Base-by-base conservation (phyloP, 192 early-diverging fungal species). In the Geranomyces michiganensis region DNA sequence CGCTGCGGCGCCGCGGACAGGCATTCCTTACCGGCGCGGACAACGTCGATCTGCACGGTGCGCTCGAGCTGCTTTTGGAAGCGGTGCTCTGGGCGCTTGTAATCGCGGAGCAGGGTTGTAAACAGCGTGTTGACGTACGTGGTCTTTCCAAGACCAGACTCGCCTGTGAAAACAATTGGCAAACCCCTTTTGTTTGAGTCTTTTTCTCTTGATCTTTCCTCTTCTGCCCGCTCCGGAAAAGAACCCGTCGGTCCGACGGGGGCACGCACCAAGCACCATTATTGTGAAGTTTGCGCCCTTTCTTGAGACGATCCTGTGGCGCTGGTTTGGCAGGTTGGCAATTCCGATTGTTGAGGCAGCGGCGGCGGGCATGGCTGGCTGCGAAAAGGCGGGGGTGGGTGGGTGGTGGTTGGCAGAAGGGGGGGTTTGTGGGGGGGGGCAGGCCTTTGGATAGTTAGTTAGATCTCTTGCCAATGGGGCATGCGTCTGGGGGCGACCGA, bases 91-190 rank as follows among this genome's bases (percentile, higher is more conserved):
- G 79, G 79, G 78, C 90, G 90, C 77, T 94, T 92, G 73, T 94
- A 94, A 67, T 96, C 93, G 62, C 94, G 92, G 78, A 99, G 89
- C 51, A 94, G 84, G 29, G 96, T 96, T 31, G 95, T 93, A 76
- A 99, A 95, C 63, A 99, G 88, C 21, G 97, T 99, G 89, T 99
- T 99, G 88, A 97, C 91, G 80, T 95, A 99, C 21, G 97, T 99
- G 15, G 97, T 95, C 82, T 99, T 99, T 46, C 97, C 97, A 31
- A 93, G 85, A 72, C 97, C 97, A 67, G 96, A 98, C 83, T 96
- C 95, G 68, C 96, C 92, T 94, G 71, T 47, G n/a, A n/a, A n/a
- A 41, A 41, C 10, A 10, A 41, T 56, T 22, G 51, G 10, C 36
- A 41, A 41, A 41, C n/a, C n/a, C n/a, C n/a, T n/a, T n/a, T n/a